Conservation (phyloP, 345 rosid species). For the Eucalyptus camaldulensis region DNA sequence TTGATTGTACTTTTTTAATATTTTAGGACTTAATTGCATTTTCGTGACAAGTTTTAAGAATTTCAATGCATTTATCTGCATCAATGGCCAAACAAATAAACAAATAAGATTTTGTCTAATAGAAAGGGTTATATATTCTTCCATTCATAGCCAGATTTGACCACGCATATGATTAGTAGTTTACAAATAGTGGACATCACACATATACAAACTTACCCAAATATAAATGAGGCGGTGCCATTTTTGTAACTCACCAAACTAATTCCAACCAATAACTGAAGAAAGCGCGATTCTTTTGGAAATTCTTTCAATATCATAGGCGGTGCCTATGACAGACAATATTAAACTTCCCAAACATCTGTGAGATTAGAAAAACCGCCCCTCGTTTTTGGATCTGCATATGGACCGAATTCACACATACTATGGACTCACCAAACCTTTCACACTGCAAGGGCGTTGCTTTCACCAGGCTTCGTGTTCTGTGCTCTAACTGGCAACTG, state of each 20-base stretch:
- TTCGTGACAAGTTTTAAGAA: accelerated
- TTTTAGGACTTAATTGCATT: no score
- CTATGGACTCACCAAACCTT: not conserved
- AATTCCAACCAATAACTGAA: not conserved
- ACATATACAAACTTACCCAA: not conserved
- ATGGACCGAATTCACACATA: not conserved
- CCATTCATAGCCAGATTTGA: not conserved
- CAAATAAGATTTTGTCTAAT: not conserved
- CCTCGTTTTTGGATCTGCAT: not conserved
- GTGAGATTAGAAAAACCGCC: not conserved
- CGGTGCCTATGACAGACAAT: not conserved
- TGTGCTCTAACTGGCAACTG: not conserved
- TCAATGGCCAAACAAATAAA: not conserved
- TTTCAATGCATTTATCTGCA: not conserved
- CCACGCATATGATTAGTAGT: not conserved
- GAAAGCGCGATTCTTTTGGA: not conserved
- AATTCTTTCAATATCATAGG: not conserved
- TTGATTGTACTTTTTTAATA: not conserved
- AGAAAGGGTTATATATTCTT: not conserved
- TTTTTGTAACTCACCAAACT: not conserved
- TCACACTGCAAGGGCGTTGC: not conserved
- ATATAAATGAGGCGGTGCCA: not conserved
- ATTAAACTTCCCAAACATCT: not conserved
- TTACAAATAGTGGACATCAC: not conserved
- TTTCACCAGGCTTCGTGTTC: not conserved